Percentiles rank a stretch among this genome's conserved stretches.
phyloP scores from a whole-genome alignment of 2,329 filamentous ascomycete genomes.

The Cladosporium sp. region DNA sequence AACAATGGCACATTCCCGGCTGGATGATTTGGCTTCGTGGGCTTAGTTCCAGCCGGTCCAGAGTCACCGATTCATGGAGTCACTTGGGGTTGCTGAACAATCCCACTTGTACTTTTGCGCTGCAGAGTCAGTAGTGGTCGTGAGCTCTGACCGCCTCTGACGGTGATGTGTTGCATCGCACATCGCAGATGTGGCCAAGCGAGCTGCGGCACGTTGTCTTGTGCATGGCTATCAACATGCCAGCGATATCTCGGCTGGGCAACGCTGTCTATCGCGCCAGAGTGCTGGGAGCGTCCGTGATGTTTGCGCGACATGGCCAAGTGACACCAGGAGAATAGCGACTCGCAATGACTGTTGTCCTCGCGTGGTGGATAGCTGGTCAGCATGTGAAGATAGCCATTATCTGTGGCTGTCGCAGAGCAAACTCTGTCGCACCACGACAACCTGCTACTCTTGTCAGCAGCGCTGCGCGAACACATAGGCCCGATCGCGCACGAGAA shows the following conservation, averaged over 20 bases:
- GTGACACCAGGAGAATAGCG: not conserved
- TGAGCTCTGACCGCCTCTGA: slow-evolving; percentile 1
- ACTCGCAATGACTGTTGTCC: not conserved
- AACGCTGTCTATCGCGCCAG: slow-evolving; percentile 7
- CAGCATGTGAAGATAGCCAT: not conserved
- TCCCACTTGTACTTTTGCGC: not conserved
- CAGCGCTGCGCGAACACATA: not conserved
- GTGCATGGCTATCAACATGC: slow-evolving; percentile 11
- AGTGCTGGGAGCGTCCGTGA: slow-evolving; percentile 1
- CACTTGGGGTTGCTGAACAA: not conserved
- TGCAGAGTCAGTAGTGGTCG: not conserved
- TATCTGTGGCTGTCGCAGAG: not conserved
- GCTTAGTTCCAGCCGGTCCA: slow-evolving; percentile 4
- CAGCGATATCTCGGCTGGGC: slow-evolving; percentile 9
- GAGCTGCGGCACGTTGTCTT: slow-evolving; percentile 11
- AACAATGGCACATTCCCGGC: slow-evolving; percentile 10
- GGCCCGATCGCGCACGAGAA: not conserved
- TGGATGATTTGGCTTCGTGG: slow-evolving; percentile 10
- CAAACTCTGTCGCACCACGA: not conserved
- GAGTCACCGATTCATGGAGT: not conserved
- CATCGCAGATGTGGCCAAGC: slow-evolving; percentile 4
- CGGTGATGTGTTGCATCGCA: not conserved
- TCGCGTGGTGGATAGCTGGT: not conserved
- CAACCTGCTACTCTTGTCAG: not conserved
- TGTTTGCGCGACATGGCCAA: not conserved